Percentiles rank a stretch among this genome's conserved stretches.
Evolutionary conservation across 768 basidiomycete species (phyloP).

Genomic region (Boletus bicolor): DNA sequence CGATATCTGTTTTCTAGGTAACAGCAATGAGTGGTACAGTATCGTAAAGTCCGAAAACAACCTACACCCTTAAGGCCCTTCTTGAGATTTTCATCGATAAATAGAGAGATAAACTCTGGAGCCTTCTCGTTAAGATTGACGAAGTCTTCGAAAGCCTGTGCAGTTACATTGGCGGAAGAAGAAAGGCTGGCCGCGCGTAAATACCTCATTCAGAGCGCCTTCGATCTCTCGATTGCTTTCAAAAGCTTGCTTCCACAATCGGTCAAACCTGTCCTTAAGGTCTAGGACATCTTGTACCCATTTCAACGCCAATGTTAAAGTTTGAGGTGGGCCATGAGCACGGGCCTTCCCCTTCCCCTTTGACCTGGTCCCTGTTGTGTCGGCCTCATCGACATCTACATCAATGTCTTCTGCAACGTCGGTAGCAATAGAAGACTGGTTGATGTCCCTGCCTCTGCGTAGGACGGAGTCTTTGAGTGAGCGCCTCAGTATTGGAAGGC

Average conservation of each 20-base stretch:
- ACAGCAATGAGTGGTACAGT: not conserved
- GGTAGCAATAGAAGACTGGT: slow-evolving; percentile 50
- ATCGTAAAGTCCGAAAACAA: slow-evolving; percentile 6
- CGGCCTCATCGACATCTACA: slow-evolving; percentile 35
- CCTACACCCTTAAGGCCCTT: slow-evolving; percentile 92
- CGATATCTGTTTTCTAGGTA: slow-evolving; percentile 85
- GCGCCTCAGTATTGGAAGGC: slow-evolving; percentile 59
- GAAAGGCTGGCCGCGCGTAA: slow-evolving; percentile 3
- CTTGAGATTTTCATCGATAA: slow-evolving; percentile 94
- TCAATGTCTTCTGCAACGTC: slow-evolving; percentile 37
- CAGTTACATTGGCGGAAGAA: slow-evolving; percentile 2
- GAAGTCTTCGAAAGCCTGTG: slow-evolving; percentile 87
- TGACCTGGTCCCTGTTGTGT: slow-evolving; percentile 31
- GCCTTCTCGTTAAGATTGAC: slow-evolving; percentile 85
- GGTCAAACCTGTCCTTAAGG: slow-evolving; percentile 89
- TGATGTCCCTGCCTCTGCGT: slow-evolving; percentile 75
- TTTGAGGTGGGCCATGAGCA: slow-evolving; percentile 37
- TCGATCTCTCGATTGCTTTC: slow-evolving; percentile 72
- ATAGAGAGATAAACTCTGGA: slow-evolving; percentile 93
- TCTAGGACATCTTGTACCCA: slow-evolving; percentile 94
- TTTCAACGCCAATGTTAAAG: slow-evolving; percentile 64
- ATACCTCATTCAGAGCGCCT: slow-evolving; percentile 79
- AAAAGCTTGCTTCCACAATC: slow-evolving; percentile 69
- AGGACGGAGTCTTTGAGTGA: slow-evolving; percentile 71
- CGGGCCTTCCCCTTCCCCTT: slow-evolving; percentile 56